Evolutionary conservation across 2,329 filamentous ascomycete genomes (phyloP), one percentile per base, ranked within the genome.

Genomic region (Blastomyces gilchristii): DNA sequence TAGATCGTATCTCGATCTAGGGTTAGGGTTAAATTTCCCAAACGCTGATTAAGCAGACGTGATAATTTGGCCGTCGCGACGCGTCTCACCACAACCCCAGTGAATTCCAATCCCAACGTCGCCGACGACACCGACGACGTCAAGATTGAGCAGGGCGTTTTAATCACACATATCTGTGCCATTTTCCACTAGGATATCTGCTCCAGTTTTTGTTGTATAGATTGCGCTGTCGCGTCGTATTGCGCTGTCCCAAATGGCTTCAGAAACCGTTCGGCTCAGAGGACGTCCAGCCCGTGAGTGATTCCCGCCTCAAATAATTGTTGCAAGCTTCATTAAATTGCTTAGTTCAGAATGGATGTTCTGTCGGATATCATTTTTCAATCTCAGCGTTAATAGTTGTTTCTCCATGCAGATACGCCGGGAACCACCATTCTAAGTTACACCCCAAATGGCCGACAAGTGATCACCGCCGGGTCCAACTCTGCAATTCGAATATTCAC

Each of bases 401-500:
- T 31, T 60, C 18, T 25, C 37, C 16, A 53, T 57, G 34, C 63
- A 87, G 85, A 99, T 76, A 92, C 91, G 2, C 87, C 89, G 62
- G 95, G 95, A 67, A 85, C 86, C 63, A 97, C 95, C 2, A 91
- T 87, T 69, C 86, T 95, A 68, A 85, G 89, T 67, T 97, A 97
- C 77, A 97, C 92, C 0, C 90, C 91, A 7, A 87, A 96, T 74
- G 94, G 95, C 66, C 84, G 83, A 68, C 90, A 89, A 70, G 82
- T 99, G 63, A 85, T 97, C 68, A 97, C 94, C 12, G 92, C 91
- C 65, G 94, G 94, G 67, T 88, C 90, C 64, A 96, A 97, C 78
- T 95, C 95, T 71, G 91, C 90, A 8, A 91, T 96, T 71, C 89
- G 95, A 59, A 85, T 97, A 59, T 99, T 96, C 79, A 90, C 88